Conservation (phyloP, 164 flowering plant species). For the Sedum album region DNA sequence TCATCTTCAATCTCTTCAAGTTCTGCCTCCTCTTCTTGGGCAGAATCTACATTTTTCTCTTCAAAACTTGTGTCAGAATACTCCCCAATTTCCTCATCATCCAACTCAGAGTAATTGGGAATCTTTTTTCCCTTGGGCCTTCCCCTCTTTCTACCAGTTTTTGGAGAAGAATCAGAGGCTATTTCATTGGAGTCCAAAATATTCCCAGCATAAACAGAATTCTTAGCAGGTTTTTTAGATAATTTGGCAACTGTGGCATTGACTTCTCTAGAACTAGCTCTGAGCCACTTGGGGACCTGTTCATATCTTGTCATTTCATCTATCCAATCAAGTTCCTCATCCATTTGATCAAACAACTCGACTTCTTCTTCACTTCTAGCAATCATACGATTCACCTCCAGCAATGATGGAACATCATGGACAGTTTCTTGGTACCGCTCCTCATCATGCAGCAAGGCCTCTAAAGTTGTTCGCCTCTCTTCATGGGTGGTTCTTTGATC, state of each 20-base stretch:
- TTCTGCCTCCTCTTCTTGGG: constrained; percentile 81
- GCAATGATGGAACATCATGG: constrained; percentile 93
- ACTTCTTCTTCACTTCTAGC: constrained; percentile 94
- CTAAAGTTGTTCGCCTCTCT: constrained; percentile 88
- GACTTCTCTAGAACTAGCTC: constrained; percentile 68
- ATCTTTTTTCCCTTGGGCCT: constrained; percentile 64
- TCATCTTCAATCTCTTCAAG: constrained; percentile 80
- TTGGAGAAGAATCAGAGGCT: constrained; percentile 35
- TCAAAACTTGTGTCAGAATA: constrained; percentile 85
- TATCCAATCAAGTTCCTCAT: constrained; percentile 84
- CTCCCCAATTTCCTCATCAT: constrained; percentile 70
- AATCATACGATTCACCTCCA: constrained; percentile 94
- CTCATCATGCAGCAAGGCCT: constrained; percentile 89
- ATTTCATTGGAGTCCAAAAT: constrained; percentile 42
- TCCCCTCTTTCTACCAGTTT: constrained; percentile 66
- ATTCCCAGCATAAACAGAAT: constrained; percentile 27
- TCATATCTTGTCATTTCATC: constrained; percentile 81
- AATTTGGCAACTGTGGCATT: constrained; percentile 54
- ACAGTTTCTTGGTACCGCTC: constrained; percentile 93
- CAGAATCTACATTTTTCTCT: constrained; percentile 54
- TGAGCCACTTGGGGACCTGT: constrained; percentile 95
- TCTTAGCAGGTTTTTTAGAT: constrained; percentile 74
- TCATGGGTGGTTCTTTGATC: constrained; percentile 99
- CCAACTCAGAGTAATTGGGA: constrained; percentile 69
- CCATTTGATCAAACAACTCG: constrained; percentile 95